Conservation (phyloP, 768 basidiomycete genomes). For the Serendipita sp. region DNA sequence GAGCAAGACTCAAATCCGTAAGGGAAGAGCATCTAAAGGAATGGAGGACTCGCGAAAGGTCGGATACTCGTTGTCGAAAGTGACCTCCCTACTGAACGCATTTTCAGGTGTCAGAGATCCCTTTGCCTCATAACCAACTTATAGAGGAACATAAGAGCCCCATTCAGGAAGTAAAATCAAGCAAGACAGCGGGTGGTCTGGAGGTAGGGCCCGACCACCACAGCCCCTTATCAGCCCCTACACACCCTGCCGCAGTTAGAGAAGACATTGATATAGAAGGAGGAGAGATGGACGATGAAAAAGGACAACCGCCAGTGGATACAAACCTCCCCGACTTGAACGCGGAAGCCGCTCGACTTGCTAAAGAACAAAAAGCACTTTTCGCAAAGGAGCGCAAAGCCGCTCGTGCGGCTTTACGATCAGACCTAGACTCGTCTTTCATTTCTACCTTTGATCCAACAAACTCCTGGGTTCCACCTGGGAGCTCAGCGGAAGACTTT, state of each 20-base stretch:
- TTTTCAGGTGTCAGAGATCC: too few relatives aligned
- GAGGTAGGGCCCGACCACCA: background rate
- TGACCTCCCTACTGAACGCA: too few relatives aligned
- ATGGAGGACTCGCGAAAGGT: too few relatives aligned
- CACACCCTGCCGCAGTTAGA: background rate
- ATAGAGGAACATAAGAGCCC: too few relatives aligned
- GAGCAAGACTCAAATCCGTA: background rate
- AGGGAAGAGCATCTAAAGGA: background rate
- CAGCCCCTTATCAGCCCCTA: background rate
- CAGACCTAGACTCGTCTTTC: constrained; percentile 35
- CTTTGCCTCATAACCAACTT: too few relatives aligned
- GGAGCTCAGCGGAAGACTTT: constrained; percentile 60
- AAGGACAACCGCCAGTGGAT: background rate
- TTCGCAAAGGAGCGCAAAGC: background rate
- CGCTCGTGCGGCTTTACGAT: background rate
- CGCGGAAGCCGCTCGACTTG: background rate
- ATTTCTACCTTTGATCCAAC: constrained; percentile 55
- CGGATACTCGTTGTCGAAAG: too few relatives aligned
- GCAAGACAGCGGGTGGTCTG: constrained; percentile 6
- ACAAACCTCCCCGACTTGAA: background rate
- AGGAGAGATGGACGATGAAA: background rate
- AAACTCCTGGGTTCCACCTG: constrained; percentile 63
- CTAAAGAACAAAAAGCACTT: background rate
- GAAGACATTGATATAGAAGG: background rate
- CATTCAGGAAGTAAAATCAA: too few relatives aligned